These are phyloP conservation scores for Neurospora sp. DNA, from an alignment of 495 filamentous ascomycete genomes.

Conservation along the genomic window DNA sequence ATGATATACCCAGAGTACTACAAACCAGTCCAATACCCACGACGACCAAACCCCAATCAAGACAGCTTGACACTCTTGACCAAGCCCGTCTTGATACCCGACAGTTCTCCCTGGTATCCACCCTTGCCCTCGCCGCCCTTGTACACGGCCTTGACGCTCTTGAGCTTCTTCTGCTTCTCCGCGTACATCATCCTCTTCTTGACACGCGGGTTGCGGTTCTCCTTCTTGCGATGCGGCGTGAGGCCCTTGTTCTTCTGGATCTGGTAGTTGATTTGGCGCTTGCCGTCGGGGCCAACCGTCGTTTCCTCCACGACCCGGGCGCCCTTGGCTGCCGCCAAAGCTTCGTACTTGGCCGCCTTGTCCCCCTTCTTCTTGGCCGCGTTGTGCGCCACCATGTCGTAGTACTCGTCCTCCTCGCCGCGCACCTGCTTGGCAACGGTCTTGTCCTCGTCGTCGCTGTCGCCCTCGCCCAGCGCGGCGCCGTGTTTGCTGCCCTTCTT, in stretches of 20 bases:
- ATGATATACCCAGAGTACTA: neutral
- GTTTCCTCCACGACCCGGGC: slow-evolving; percentile 53
- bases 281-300: slow-evolving; percentile 59
- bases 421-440: slow-evolving; percentile 30
- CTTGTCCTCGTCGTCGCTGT: slow-evolving; percentile 51
- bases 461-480: slow-evolving; percentile 48
- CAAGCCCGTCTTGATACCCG: slow-evolving; percentile 87
- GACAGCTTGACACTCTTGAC: slow-evolving; percentile 89
- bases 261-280: slow-evolving; percentile 78
- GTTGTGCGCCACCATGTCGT: slow-evolving; percentile 69
- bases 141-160: slow-evolving; percentile 70
- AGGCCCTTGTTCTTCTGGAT: slow-evolving; percentile 98
- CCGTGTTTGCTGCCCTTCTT: slow-evolving; percentile 50
- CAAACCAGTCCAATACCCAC: neutral
- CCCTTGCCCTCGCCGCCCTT: slow-evolving; percentile 80
- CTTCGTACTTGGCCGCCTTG: slow-evolving; percentile 43
- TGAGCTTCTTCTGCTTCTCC: slow-evolving; percentile 89
- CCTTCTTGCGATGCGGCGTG: slow-evolving; percentile 80
- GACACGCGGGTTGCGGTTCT: slow-evolving; percentile 84
- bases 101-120: slow-evolving; percentile 85
- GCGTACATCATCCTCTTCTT: slow-evolving; percentile 96
- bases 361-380: slow-evolving; percentile 64
- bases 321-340: slow-evolving; percentile 31
- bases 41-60: neutral
- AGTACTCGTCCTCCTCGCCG: slow-evolving; percentile 70